These are phyloP conservation scores for Phaeosphaeria sp. DNA, from an alignment of 2,329 filamentous ascomycete species.

Conservation along the genomic window DNA sequence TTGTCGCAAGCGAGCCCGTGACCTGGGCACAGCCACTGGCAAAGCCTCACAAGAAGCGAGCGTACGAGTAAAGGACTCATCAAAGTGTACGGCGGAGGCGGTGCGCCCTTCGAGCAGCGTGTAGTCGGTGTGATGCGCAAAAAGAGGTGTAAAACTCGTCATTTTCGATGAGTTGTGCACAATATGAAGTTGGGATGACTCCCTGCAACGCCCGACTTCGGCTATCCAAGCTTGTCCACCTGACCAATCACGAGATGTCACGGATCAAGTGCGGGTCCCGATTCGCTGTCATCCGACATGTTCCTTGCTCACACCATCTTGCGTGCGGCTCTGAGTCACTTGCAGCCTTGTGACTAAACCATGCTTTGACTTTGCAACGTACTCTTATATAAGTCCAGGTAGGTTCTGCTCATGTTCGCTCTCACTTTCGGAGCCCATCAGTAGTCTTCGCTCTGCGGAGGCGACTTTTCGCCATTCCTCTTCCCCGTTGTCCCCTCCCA, in stretches of 20 bases:
- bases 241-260: slow-evolving; percentile 37
- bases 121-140: slow-evolving; percentile 16
- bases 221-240: slow-evolving; percentile 22
- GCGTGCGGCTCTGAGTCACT: slow-evolving; percentile 44
- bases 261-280: slow-evolving; percentile 22
- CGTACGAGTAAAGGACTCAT: background rate
- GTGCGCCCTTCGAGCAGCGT: slow-evolving; percentile 10
- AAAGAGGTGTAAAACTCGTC: slow-evolving; percentile 18
- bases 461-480: slow-evolving; percentile 34
- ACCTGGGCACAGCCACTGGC: slow-evolving; percentile 3
- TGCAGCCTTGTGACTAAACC: slow-evolving; percentile 39
- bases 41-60: background rate
- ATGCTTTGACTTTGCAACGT: slow-evolving; percentile 26
- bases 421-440: slow-evolving; percentile 25
- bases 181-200: slow-evolving; percentile 28
- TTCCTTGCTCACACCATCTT: slow-evolving; percentile 34
- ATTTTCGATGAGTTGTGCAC: slow-evolving; percentile 15
- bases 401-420: slow-evolving; percentile 15
- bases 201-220: slow-evolving; percentile 31
- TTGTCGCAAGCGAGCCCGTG: background rate
- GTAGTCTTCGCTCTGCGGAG: slow-evolving; percentile 35
- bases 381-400: slow-evolving; percentile 37
- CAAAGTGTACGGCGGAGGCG: slow-evolving; percentile 1
- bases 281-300: slow-evolving; percentile 26
- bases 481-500: slow-evolving; percentile 5